Conservation (phyloP, 1,284 basidiomycete genomes). For the Pulchroboletus neoregius region DNA sequence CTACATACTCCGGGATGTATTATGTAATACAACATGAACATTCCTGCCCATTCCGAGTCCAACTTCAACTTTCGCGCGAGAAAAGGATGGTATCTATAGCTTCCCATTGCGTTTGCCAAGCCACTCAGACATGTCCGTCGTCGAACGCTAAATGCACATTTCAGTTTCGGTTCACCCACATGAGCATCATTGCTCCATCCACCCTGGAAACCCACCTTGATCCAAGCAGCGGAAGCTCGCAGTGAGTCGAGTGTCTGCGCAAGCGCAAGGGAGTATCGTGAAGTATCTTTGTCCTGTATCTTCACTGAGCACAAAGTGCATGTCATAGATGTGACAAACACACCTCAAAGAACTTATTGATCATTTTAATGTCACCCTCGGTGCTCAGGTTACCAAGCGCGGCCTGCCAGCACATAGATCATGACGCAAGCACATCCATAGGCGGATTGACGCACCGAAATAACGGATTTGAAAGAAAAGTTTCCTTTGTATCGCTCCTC, state of each 20-base stretch:
- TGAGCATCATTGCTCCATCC: background rate
- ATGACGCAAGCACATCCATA: background rate
- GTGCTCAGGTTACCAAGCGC: conserved; percentile 63
- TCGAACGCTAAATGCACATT: conserved; percentile 43
- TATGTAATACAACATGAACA: conserved; percentile 18
- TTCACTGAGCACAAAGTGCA: conserved; percentile 6
- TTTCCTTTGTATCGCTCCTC: conserved; percentile 70
- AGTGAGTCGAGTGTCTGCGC: conserved; percentile 68
- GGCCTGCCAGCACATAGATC: conserved; percentile 35
- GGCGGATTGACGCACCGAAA: conserved; percentile 41
- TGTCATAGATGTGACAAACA: background rate
- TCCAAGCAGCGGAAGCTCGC: conserved; percentile 52
- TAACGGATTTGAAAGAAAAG: conserved; percentile 50
- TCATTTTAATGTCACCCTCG: conserved; percentile 63
- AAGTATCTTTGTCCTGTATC: conserved; percentile 55
- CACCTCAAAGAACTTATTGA: conserved; percentile 69
- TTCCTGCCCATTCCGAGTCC: background rate
- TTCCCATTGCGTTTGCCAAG: conserved; percentile 39
- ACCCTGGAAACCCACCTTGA: conserved; percentile 45
- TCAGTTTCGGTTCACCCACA: background rate
- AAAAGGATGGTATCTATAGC: background rate
- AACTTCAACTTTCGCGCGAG: background rate
- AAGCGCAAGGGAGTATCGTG: conserved; percentile 60
- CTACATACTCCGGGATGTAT: conserved; percentile 2
- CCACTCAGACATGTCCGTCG: conserved; percentile 58